Percentiles rank a stretch among this genome's conserved stretches.
Conservation (phyloP, 768 basidiomycete genomes). For the Solioccasus polychromus region DNA sequence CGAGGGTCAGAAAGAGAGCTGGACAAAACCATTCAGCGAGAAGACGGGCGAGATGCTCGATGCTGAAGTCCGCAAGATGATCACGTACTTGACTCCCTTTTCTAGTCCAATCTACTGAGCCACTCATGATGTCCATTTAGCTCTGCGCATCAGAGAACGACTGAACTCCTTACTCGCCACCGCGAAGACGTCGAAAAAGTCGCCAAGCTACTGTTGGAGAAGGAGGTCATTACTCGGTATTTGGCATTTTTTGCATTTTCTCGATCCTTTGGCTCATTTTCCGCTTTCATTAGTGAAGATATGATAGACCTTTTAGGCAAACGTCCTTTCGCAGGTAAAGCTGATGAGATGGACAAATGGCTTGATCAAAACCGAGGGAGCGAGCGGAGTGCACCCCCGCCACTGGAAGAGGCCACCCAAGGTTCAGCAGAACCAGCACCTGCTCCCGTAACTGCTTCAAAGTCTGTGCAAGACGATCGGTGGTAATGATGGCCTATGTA, state of each 20-base stretch:
- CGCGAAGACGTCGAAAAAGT: conserved; percentile 91
- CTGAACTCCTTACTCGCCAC: conserved; percentile 74
- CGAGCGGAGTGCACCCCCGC: conserved; percentile 63
- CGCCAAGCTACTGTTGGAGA: conserved; percentile 84
- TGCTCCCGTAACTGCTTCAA: conserved; percentile 46
- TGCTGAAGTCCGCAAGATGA: conserved; percentile 91
- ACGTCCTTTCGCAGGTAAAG: conserved; percentile 71
- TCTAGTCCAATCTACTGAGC: not conserved
- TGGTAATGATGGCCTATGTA: conserved; percentile 8
- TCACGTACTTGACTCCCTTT: conserved; percentile 50
- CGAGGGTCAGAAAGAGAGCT: conserved; percentile 77
- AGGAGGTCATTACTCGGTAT: conserved; percentile 92
- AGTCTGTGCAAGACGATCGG: conserved; percentile 31
- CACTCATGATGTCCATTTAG: conserved; percentile 32
- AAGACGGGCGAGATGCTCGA: conserved; percentile 95
- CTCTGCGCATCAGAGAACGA: conserved; percentile 81
- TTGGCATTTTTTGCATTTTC: conserved; percentile 21
- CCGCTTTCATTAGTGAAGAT: conserved; percentile 58
- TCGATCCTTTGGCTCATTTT: not conserved
- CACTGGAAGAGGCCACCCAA: conserved; percentile 47
- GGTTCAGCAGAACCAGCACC: conserved; percentile 44
- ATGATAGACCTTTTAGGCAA: conserved; percentile 83
- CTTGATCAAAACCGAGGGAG: conserved; percentile 72
- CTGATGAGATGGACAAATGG: conserved; percentile 97
- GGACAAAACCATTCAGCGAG: conserved; percentile 98